These are phyloP conservation scores for Monosporascus sp. DNA, from an alignment of 2,329 filamentous ascomycete species.

Conservation along the genomic window DNA sequence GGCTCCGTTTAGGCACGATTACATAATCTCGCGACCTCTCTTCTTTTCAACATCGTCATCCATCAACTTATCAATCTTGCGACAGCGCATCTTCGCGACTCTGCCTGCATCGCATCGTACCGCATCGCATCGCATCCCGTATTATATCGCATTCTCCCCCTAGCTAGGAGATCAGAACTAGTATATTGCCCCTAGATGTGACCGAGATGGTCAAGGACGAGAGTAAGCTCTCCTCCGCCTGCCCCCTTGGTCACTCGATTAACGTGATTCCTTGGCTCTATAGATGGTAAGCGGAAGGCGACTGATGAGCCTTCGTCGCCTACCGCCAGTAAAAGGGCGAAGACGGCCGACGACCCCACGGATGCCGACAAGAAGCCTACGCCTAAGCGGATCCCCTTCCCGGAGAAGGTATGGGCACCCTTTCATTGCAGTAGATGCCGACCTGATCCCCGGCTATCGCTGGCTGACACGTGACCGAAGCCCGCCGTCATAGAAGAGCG, in stretches of 20 bases:
- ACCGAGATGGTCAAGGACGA: constrained; percentile 35
- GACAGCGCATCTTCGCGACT: neutral
- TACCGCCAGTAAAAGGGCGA: constrained; percentile 59
- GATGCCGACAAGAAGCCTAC: constrained; percentile 45
- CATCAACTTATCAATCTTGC: neutral
- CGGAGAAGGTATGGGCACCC: constrained; percentile 63
- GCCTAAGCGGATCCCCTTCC: constrained; percentile 72
- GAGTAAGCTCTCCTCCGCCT: constrained; percentile 22
- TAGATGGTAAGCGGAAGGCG: constrained; percentile 68
- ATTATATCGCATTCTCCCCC: neutral
- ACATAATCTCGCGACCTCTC: neutral
- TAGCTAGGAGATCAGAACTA: neutral
- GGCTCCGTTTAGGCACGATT: too few relatives aligned
- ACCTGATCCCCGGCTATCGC: neutral
- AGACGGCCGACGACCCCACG: constrained; percentile 39
- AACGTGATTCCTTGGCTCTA: constrained; percentile 4
- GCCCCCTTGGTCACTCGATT: neutral
- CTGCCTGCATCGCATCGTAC: neutral
- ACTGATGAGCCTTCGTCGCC: constrained; percentile 59
- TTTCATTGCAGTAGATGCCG: constrained; percentile 7
- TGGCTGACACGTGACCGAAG: constrained; percentile 35
- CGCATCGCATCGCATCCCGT: neutral
- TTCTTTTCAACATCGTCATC: neutral
- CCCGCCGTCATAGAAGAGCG: constrained; percentile 91
- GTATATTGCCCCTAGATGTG: neutral